Evolutionary conservation across 495 filamentous ascomycete genomes (phyloP).

Genomic region (Chaetomium tenue): DNA sequence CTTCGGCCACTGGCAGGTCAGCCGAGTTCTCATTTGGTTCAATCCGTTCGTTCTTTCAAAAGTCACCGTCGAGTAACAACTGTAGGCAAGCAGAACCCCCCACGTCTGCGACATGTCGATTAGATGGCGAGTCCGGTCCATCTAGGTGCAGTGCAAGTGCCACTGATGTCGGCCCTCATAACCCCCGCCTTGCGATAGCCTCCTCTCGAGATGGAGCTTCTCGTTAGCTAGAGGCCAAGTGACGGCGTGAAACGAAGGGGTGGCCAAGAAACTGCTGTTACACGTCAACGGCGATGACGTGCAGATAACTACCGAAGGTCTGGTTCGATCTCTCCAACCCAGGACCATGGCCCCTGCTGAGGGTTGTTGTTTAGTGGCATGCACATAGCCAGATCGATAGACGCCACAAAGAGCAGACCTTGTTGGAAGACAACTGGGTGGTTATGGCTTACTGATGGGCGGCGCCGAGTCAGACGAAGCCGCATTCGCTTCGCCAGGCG

Average conservation of each 20-base stretch:
- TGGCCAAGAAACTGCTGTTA: constrained; percentile 14
- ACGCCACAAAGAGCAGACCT: neutral
- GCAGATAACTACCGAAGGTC: constrained; percentile 16
- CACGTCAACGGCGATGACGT: constrained; percentile 25
- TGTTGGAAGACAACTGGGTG: neutral
- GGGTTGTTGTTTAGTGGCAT: constrained; percentile 19
- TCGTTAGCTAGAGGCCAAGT: neutral
- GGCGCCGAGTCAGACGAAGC: neutral
- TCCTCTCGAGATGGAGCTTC: neutral
- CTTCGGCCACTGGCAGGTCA: no score
- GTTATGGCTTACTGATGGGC: neutral
- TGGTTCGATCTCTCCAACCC: constrained; percentile 11
- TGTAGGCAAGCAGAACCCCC: no score
- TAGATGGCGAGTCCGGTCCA: no score
- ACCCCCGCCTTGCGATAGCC: neutral
- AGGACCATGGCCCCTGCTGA: constrained; percentile 14
- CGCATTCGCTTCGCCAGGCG: neutral
- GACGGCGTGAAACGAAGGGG: neutral
- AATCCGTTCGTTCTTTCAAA: no score
- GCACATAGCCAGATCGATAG: constrained; percentile 15
- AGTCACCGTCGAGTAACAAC: no score
- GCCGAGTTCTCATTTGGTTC: no score
- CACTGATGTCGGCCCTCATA: neutral
- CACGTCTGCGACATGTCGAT: no score
- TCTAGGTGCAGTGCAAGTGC: no score